phyloP scores from a whole-genome alignment of 148 eudicot genomes.

The Rheum nobile region DNA sequence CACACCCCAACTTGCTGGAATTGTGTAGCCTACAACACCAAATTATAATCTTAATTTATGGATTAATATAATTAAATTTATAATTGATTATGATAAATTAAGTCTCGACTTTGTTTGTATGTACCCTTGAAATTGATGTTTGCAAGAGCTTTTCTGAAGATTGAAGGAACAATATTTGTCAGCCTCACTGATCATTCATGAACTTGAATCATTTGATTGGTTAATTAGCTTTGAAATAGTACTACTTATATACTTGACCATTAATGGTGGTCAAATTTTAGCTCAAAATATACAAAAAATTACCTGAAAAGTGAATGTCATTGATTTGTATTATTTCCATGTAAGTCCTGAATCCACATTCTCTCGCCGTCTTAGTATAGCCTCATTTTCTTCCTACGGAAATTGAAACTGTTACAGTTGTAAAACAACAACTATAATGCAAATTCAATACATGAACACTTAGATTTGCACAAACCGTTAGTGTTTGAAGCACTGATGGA shows the following conservation, averaged over 20 bases:
- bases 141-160: conserved; percentile 69
- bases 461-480: conserved; percentile 1
- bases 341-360: conserved; percentile 47
- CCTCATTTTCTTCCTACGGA: conserved; percentile 80
- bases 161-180: conserved; percentile 83
- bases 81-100: neutral
- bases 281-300: no score
- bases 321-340: conserved; percentile 85
- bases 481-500: conserved; percentile 44
- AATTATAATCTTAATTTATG: no score
- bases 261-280: no score
- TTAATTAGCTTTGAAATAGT: neutral
- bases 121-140: conserved; percentile 65
- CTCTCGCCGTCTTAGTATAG: conserved; percentile 47
- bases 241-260: neutral
- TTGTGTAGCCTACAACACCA: conserved; percentile 53
- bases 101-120: neutral
- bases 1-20: conserved; percentile 91
- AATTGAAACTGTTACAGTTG: no score
- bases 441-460: neutral
- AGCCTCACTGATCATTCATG: conserved; percentile 87
- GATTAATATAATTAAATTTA: conserved; percentile 1
- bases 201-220: conserved; percentile 30
- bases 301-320: conserved; percentile 93
- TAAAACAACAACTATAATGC: no score